These are phyloP conservation scores for Neophaeococcomyces aloes DNA, from an alignment of 2,329 filamentous ascomycete species.

Conservation along the genomic window DNA sequence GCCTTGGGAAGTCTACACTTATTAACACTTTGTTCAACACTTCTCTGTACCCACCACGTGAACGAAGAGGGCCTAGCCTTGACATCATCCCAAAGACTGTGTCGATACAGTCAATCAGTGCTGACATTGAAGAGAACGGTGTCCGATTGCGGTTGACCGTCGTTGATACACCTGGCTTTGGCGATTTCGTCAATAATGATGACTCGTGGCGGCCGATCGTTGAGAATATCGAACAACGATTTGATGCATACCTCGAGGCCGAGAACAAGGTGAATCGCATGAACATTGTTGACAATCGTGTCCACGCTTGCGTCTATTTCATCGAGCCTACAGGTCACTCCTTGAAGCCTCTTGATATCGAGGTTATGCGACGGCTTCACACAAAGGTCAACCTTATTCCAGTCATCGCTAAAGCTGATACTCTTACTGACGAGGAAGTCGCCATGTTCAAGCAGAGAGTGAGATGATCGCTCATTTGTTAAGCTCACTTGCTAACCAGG, in stretches of 20 bases:
- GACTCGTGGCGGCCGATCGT: conserved; percentile 98
- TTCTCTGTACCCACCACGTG: conserved; percentile 94
- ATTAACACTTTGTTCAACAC: conserved; percentile 99
- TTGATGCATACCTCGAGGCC: conserved; percentile 94
- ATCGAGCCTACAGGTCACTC: conserved; percentile 98
- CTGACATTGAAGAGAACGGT: conserved; percentile 96
- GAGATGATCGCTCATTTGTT: conserved; percentile 34
- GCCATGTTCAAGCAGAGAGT: conserved; percentile 90
- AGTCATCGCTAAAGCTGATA: conserved; percentile 97
- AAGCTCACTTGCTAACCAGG: conserved; percentile 21
- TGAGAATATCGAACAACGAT: conserved; percentile 98
- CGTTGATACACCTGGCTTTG: conserved; percentile 94
- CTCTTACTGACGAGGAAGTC: conserved; percentile 94
- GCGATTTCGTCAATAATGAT: conserved; percentile 99
- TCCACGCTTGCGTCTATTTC: conserved; percentile 98
- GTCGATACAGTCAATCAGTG: conserved; percentile 86
- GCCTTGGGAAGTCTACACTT: conserved; percentile 95
- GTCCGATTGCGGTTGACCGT: conserved; percentile 93
- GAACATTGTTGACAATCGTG: conserved; percentile 99
- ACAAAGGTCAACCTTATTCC: conserved; percentile 99
- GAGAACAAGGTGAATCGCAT: conserved; percentile 99
- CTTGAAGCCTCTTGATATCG: conserved; percentile 94
- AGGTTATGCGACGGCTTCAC: conserved; percentile 98
- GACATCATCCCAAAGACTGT: conserved; percentile 99
- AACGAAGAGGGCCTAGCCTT: conserved; percentile 92